Evolutionary conservation across 139 green algal species (phyloP).

Genomic region (Chlamydomonas schloesseri): DNA sequence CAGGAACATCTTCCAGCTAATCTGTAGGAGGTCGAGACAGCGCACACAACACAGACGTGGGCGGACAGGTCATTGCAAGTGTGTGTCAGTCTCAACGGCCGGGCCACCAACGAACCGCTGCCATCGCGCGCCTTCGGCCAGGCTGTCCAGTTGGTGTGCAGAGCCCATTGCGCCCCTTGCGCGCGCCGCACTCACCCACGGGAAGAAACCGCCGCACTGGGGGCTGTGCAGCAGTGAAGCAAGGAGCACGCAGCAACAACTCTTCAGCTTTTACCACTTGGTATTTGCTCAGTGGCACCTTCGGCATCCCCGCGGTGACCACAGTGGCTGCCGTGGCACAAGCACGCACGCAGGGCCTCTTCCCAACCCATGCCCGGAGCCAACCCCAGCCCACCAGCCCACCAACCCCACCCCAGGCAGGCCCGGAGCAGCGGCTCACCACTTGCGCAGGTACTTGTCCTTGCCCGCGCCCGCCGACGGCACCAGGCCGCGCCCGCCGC

Average conservation of each 20-base stretch:
- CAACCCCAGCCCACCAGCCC: too few species aligned
- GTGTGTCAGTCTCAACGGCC: too few species aligned
- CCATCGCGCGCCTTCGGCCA: too few species aligned
- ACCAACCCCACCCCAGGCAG: too few species aligned
- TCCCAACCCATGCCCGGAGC: too few species aligned
- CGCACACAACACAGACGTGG: background rate
- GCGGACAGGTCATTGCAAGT: background rate
- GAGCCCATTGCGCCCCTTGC: background rate
- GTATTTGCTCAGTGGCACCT: too few species aligned
- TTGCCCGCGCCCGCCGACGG: constrained; percentile 14
- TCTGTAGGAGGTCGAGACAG: background rate
- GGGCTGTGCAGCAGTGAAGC: background rate
- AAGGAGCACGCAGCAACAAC: background rate
- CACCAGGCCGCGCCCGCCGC: constrained; percentile 81
- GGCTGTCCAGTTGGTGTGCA: too few species aligned
- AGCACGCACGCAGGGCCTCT: too few species aligned
- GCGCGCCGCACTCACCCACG: constrained; percentile 69
- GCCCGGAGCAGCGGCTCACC: constrained; percentile 17
- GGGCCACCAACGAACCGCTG: too few species aligned
- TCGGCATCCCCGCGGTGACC: too few species aligned
- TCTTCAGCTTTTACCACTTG: too few species aligned
- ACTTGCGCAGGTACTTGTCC: constrained; percentile 70
- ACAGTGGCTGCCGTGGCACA: background rate
- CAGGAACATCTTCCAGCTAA: constrained; percentile 85
- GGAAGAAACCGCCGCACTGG: constrained; percentile 89